Base-by-base conservation (phyloP, 352 stramenopile genomes). In the Pythium guiyangense region DNA sequence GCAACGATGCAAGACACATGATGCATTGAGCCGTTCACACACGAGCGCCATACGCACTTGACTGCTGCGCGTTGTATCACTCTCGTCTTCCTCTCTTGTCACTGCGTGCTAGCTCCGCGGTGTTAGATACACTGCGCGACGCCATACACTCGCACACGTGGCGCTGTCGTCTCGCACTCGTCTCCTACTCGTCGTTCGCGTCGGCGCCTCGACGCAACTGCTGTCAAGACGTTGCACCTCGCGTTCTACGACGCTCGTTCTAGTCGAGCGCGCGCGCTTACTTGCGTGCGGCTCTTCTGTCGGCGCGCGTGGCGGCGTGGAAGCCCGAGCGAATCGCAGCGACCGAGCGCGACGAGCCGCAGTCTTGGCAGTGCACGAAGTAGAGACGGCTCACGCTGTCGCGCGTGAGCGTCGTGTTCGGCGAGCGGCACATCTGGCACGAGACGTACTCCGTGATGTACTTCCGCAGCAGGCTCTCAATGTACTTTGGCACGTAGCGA, bases 381-480 rank as follows among this genome's bases (percentile, higher is more conserved):
- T 98, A 98, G 56, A 99, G 86, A 45, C 97, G 87, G 49, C 84
- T 97, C 39, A 97, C 94, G 60, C 82, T 92, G 86, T 99, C 97
- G 67, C 97, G 93, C 53, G 91, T 97, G 51, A 99, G 77, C 59
- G 96, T 97, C 52, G 97, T 99, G 74, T 99, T 98, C 27, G 97
- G 90, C 54, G 86, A 98, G 64, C 95, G 92, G 80, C 97, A 99
- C 95, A 99, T 99, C 73, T 98, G 92, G 83, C 97, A 99, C 63
- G 96, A 98, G 26, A 99, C 97, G 79, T 99, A 99, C 72, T 99
- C 96, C 25, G 96, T 96, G 64, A 99, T 99, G 79, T 99, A 99
- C 79, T 99, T 99, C 56, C 96, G 83, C 49, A 99, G 85, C 67
- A 99, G 88, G 54, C 83, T 98, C 71, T 99, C 97, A 71, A 99